Base-by-base conservation (phyloP, 257 asterid genomes). In the Primulina huaijiensis region DNA sequence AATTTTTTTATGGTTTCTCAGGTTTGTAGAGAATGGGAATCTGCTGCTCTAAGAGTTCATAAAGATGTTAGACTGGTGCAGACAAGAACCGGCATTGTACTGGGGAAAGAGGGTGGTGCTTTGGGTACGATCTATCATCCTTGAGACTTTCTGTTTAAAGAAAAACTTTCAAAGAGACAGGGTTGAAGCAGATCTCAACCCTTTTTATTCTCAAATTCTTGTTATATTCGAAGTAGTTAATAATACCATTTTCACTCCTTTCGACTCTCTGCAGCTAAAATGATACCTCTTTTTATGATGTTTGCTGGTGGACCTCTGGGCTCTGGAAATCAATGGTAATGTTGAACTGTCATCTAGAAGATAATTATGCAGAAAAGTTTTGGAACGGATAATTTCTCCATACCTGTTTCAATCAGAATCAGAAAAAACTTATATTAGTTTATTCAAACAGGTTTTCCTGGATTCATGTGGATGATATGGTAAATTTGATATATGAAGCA, bases 1-100 rank as follows among this genome's bases (percentile, higher is more conserved):
- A 31, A 20, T 33, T 33, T 0, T 73, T 8, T 20, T 33, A 62
- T 76, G 77, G 71, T 65, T 79, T 23, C 31, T 71, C 82, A 92
- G 97, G 99, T 93, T 72, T 93, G 99, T 74, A 82, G 96, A 85
- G 97, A 93, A 79, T 93, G 97, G 99, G 99, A 93, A 83, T 89
- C 86, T 67, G 69, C 86, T 70, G 98, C 99, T 8, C 82, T 79
- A 25, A 82, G 85, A 75, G 95, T 86, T 11, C 68, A 86, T 73
- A 80, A 84, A 75, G 89, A 89, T 75, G 97, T 89, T 61, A 82
- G 97, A 80, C 77, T 87, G 57, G 91, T 90, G 37, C 80, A 85
- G 20, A 85, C 90, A 74, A 95, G 99, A 56, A 84, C 89, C 16
- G 99, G 99, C 16, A 80, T 93, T 72, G 99, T 93, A 72, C 96